Percentiles rank a stretch among this genome's conserved stretches.
Evolutionary conservation across 164 flowering plant species (phyloP).

Genomic region (Vitis amurensis): DNA sequence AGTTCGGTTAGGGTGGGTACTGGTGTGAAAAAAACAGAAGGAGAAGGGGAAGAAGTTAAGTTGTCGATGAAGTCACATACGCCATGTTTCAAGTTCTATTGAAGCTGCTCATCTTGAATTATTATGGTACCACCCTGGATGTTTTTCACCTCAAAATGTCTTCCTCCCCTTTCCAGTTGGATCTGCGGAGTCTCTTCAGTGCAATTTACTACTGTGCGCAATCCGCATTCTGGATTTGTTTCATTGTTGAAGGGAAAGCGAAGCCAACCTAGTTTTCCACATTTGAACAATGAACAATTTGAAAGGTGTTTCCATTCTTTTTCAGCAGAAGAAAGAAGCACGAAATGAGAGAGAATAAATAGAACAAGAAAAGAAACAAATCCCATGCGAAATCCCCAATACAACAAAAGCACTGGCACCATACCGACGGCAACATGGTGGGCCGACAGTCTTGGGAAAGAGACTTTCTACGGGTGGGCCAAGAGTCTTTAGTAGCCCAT

Average conservation of each 20-base stretch:
- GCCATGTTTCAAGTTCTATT: not conserved
- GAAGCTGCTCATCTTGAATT: conserved; percentile 1
- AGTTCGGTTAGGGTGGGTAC: not conserved
- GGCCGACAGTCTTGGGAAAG: no score
- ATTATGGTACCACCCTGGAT: conserved; percentile 5
- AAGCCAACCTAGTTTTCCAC: not conserved
- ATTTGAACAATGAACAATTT: not conserved
- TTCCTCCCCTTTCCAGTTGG: conserved; percentile 11
- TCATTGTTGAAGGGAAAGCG: conserved; percentile 8
- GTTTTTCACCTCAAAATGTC: not conserved
- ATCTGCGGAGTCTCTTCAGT: not conserved
- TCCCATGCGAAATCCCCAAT: not conserved
- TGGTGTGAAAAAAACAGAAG: not conserved
- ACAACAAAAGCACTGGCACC: not conserved
- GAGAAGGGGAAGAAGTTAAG: conserved; percentile 1
- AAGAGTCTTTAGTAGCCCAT: no score
- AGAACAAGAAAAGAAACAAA: not conserved
- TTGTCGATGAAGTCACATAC: conserved; percentile 3
- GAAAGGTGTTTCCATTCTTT: not conserved
- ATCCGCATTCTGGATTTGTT: conserved; percentile 9
- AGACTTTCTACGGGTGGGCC: no score
- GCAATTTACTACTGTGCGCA: not conserved
- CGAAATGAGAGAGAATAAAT: not conserved
- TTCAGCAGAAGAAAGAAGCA: conserved; percentile 3
- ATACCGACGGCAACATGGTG: no score